Percentiles rank a stretch among this genome's conserved stretches.
Conservation (phyloP, 257 asterid species). For the Parsonsia alboflavescens region DNA sequence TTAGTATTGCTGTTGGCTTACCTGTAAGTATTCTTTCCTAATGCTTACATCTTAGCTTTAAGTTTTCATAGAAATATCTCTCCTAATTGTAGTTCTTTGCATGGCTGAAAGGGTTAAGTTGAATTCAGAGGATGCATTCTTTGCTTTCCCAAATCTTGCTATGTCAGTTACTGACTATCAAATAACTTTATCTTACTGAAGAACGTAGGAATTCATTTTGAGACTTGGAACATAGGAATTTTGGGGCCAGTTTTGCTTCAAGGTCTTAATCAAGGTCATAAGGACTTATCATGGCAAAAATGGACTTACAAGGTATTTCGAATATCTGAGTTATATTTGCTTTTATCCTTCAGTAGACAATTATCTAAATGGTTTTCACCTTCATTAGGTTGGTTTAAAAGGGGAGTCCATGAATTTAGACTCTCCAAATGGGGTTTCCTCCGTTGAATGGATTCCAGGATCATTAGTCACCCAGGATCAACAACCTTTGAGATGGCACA, state of each 20-base stretch:
- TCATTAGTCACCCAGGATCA: constrained; percentile 33
- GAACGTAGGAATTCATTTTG: constrained; percentile 58
- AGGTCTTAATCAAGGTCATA: constrained; percentile 51
- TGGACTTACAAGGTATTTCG: constrained; percentile 62
- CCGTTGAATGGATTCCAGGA: constrained; percentile 53
- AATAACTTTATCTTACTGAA: constrained; percentile 10
- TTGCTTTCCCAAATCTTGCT: neutral
- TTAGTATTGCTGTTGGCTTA: constrained; percentile 62
- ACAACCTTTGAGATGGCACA: constrained; percentile 65
- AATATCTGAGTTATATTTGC: neutral
- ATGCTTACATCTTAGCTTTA: neutral
- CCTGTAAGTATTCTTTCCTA: constrained; percentile 41
- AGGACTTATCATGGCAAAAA: constrained; percentile 48
- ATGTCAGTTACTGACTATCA: constrained; percentile 10
- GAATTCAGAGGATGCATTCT: neutral
- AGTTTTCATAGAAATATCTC: neutral
- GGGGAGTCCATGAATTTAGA: constrained; percentile 52
- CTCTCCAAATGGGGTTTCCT: constrained; percentile 37
- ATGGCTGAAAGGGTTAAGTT: no score
- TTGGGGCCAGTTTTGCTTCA: constrained; percentile 43
- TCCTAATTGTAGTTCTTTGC: neutral
- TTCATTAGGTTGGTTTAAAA: constrained; percentile 44
- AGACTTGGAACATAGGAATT: constrained; percentile 50
- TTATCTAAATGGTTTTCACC: neutral
- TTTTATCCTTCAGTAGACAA: neutral